A percentile compares a stretch with the other conserved stretches of the same genome.
phyloP scores from a whole-genome alignment of 1,139 yeast species.

The Geotrichum bryndzae region DNA sequence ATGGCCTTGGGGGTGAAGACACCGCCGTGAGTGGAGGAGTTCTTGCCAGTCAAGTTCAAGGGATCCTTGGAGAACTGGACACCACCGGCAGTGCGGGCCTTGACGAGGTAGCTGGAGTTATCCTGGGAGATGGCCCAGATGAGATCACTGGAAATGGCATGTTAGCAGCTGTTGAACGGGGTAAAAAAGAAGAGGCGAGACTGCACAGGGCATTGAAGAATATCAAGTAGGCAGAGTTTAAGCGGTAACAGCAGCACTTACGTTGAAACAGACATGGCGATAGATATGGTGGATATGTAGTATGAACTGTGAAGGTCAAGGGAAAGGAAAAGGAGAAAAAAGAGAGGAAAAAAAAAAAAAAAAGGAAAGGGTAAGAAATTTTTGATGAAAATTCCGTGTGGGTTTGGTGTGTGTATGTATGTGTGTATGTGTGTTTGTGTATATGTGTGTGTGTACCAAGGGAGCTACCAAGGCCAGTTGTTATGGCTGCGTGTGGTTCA shows the following conservation, averaged over 20 bases:
- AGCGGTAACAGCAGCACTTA: not conserved
- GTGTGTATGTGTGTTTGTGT: not conserved
- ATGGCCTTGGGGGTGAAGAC: slow-evolving; percentile 45
- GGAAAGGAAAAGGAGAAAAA: not conserved
- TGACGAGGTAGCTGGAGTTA: slow-evolving; percentile 44
- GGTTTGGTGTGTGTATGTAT: not conserved
- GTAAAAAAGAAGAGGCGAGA: not conserved
- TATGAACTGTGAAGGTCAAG: slow-evolving; percentile 1
- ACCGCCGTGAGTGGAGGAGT: slow-evolving; percentile 44
- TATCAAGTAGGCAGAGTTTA: not conserved
- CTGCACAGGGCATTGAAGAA: not conserved
- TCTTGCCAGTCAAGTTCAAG: slow-evolving; percentile 43
- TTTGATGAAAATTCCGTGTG: not conserved
- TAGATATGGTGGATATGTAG: slow-evolving; percentile 1
- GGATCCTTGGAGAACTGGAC: slow-evolving; percentile 45
- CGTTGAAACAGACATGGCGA: slow-evolving; percentile 16
- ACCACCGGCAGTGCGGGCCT: slow-evolving; percentile 40
- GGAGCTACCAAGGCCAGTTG: not conserved
- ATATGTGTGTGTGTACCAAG: not conserved
- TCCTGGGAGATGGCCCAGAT: slow-evolving; percentile 47
- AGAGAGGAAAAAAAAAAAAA: not conserved
- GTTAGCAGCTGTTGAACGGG: slow-evolving; percentile 11
- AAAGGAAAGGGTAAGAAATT: not conserved
- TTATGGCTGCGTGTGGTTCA: not conserved
- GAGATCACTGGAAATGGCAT: slow-evolving; percentile 36